Base-by-base conservation (phyloP, 2,329 filamentous ascomycete genomes). In the Aspergillus puulaauensis region DNA sequence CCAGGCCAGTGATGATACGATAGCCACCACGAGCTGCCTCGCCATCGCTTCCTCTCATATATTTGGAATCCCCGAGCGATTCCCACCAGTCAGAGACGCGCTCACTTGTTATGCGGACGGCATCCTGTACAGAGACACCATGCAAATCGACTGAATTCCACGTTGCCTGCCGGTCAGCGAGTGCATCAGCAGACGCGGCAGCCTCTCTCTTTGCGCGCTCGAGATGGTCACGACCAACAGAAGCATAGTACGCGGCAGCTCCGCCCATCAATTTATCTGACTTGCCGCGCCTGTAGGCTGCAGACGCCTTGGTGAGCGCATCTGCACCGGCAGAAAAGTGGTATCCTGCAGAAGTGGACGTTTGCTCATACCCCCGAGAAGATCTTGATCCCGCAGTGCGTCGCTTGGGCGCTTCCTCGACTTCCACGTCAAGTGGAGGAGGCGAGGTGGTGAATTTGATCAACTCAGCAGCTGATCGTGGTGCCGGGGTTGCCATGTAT, bases 121-220 rank as follows among this genome's bases (percentile, higher is more conserved):
- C 93, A 71, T 96, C 90, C 49, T 86, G 80, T 1, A 97, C 92
- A 45, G 82, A 86, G 5, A 96, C 86, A 6, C 91, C 91, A 71
- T 98, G 93, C 24, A 98, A 78, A 72, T 98, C 93, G 7, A 96
- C 79, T 19, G 81, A 77, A 1, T 75, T 79, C 1, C 71, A 59
- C 0, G 80, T 82, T 51, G 90, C 93, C 68, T 92, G 88, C 9
- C 76, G 70, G 11, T 86, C 81, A 1, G 93, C 93, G 3, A 88
- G 80, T 0, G 83, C 75, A 66, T 95, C 89, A 1, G 91, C 90
- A 1, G 86, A 86, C 0, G 80, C 79, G n/a, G 86, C 86, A 17
- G 80, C 79, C n/a, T 86, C 82, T 17, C 78, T 77, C 60, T 83
- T 82, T 2, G 86, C 83, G 44, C 79, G 78, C 12, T 79, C 81